These are phyloP conservation scores for Podospora pseudocomata DNA, from an alignment of 495 filamentous ascomycete species.

Conservation along the genomic window DNA sequence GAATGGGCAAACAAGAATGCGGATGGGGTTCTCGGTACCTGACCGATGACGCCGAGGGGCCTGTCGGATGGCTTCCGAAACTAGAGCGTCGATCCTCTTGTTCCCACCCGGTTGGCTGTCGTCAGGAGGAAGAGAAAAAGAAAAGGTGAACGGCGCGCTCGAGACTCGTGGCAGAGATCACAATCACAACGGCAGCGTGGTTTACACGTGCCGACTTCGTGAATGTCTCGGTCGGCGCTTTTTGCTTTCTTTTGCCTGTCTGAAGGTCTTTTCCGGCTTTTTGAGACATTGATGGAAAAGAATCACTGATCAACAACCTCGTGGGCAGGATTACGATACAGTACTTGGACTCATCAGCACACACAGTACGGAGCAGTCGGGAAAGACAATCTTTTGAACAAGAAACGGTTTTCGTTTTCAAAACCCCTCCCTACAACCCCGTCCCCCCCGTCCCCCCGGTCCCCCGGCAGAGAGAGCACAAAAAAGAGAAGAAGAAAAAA, in stretches of 20 bases:
- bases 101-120: not conserved
- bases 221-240: slow-evolving; percentile 6
- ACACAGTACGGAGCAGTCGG: not conserved
- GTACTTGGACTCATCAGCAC: not conserved
- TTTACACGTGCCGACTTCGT: not conserved
- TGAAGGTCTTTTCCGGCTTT: not conserved
- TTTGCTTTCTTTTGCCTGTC: not conserved
- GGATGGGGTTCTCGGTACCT: slow-evolving; percentile 4
- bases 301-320: not conserved
- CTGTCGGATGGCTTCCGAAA: slow-evolving; percentile 22
- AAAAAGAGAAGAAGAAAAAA: not conserved
- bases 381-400: not conserved
- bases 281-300: not conserved
- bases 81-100: slow-evolving; percentile 6
- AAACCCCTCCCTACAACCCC: not conserved
- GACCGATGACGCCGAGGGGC: not conserved
- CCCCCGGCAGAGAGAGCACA: not conserved
- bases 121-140: not conserved
- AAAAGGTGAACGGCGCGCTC: not conserved
- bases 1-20: not conserved
- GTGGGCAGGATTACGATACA: not conserved
- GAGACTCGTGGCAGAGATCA: not conserved
- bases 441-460: not conserved
- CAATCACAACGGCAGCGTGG: not conserved
- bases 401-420: not conserved